phyloP scores from a whole-genome alignment of 495 filamentous ascomycete genomes.

The Monascus purpureus region DNA sequence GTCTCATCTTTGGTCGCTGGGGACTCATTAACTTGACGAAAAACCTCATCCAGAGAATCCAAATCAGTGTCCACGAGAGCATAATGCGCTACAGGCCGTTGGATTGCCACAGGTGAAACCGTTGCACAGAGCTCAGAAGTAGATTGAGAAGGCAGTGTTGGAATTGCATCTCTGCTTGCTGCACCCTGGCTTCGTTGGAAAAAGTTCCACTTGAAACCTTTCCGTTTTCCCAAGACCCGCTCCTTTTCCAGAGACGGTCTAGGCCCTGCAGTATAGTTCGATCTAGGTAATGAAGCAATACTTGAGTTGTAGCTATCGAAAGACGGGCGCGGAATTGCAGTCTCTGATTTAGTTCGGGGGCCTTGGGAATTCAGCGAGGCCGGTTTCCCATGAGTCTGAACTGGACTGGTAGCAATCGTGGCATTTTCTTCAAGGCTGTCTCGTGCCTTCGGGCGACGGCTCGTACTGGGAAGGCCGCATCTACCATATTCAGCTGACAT shows the following conservation, averaged over 20 bases:
- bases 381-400: constrained; percentile 3
- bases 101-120: constrained; percentile 21
- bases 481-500: constrained; percentile 5
- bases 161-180: constrained; percentile 8
- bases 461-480: neutral
- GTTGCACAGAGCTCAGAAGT: constrained; percentile 23
- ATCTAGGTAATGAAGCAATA: constrained; percentile 5
- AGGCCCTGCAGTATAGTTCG: constrained; percentile 2
- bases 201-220: constrained; percentile 61
- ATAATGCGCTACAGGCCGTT: constrained; percentile 57
- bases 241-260: no score
- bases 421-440: neutral
- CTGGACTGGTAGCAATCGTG: neutral
- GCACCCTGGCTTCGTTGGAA: constrained; percentile 45
- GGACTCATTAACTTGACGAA: constrained; percentile 44
- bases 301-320: constrained; percentile 17
- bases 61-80: constrained; percentile 67
- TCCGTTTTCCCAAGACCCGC: constrained; percentile 18
- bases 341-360: constrained; percentile 13
- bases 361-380: constrained; percentile 12
- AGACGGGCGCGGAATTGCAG: constrained; percentile 11
- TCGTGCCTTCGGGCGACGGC: neutral
- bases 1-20: constrained; percentile 24
- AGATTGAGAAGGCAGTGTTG: constrained; percentile 3
- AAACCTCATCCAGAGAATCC: constrained; percentile 49